Evolutionary conservation across 139 green algal species (phyloP).

Genomic region (Coelastrella sp.): DNA sequence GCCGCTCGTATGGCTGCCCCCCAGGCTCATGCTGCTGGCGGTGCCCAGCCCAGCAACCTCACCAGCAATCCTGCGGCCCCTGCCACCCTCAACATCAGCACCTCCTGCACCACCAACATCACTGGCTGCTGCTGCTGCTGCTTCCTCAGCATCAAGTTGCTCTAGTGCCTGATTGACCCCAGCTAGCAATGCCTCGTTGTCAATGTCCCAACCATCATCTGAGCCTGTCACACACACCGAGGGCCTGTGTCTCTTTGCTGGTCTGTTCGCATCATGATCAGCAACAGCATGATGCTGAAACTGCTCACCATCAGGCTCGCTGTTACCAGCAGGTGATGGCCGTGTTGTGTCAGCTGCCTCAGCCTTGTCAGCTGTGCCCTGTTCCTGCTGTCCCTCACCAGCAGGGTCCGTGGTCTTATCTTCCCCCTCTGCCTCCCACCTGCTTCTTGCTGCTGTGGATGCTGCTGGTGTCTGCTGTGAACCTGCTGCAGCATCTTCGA

Average conservation of each 20-base stretch:
- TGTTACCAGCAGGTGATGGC: too few relatives aligned
- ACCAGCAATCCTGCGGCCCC: not conserved
- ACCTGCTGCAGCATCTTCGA: conserved; percentile 2
- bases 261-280: not conserved
- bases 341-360: too few relatives aligned
- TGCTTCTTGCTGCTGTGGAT: conserved; percentile 23
- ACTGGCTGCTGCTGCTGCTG: conserved; percentile 1
- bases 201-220: not conserved
- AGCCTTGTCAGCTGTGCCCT: too few relatives aligned
- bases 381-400: not conserved
- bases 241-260: conserved; percentile 7
- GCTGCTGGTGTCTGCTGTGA: conserved; percentile 22
- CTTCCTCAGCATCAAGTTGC: conserved; percentile 29
- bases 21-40: conserved; percentile 37
- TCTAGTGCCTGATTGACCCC: conserved; percentile 28
- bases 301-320: too few relatives aligned
- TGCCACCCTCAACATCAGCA: not conserved
- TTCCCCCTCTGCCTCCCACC: conserved; percentile 5
- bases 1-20: conserved; percentile 15
- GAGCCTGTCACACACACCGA: not conserved
- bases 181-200: conserved; percentile 30
- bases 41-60: not conserved
- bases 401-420: too few relatives aligned
- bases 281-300: not conserved
- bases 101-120: not conserved